Percentiles rank a stretch among this genome's conserved stretches.
Evolutionary conservation across 768 basidiomycete genomes (phyloP).

Genomic region (Dioszegia aurantiaca): DNA sequence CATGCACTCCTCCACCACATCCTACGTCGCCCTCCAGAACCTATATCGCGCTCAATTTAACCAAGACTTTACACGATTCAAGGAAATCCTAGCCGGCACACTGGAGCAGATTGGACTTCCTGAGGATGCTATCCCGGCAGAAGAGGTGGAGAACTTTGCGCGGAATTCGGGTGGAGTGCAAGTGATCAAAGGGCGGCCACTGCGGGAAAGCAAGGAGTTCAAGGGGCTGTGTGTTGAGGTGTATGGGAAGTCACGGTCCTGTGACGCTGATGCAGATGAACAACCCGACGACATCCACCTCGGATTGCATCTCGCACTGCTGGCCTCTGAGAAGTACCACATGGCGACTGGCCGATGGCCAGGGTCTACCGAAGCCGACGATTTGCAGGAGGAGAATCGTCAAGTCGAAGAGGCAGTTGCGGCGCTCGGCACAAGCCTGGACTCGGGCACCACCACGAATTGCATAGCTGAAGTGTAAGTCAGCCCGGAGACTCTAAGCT

Average conservation of each 20-base stretch:
- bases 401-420: slow-evolving; percentile 24
- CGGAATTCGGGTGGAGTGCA: slow-evolving; percentile 53
- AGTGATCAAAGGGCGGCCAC: slow-evolving; percentile 49
- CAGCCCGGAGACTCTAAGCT: slow-evolving; percentile 1
- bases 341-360: slow-evolving; percentile 46
- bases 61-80: slow-evolving; percentile 45
- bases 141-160: slow-evolving; percentile 53
- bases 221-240: slow-evolving; percentile 31
- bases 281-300: not conserved
- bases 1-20: slow-evolving; percentile 85
- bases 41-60: slow-evolving; percentile 73
- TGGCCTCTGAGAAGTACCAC: slow-evolving; percentile 48
- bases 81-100: slow-evolving; percentile 29
- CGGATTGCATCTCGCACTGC: slow-evolving; percentile 48
- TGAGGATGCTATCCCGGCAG: slow-evolving; percentile 39
- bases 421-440: no score
- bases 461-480: slow-evolving; percentile 76
- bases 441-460: no score
- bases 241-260: slow-evolving; percentile 45
- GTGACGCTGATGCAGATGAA: slow-evolving; percentile 5
- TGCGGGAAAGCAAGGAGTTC: slow-evolving; percentile 38
- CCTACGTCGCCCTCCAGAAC: slow-evolving; percentile 79
- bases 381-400: slow-evolving; percentile 25
- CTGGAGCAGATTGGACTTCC: slow-evolving; percentile 39
- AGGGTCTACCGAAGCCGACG: slow-evolving; percentile 26